Evolutionary conservation across 345 rosid species (phyloP).

Genomic region (Anacardium occidentale): DNA sequence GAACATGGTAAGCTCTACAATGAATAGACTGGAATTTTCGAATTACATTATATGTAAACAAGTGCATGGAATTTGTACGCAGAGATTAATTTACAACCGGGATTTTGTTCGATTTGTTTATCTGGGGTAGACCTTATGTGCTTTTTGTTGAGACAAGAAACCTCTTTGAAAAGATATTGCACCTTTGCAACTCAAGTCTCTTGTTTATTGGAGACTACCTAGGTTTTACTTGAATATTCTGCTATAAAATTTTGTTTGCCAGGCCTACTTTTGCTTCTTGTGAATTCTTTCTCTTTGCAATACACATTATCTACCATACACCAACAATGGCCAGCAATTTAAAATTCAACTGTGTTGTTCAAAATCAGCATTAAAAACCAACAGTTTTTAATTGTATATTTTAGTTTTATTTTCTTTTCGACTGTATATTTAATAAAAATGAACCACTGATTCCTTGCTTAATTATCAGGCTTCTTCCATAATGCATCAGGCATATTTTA

Average conservation of each 20-base stretch:
- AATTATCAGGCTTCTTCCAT: not conserved
- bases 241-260: not conserved
- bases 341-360: no score
- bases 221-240: not conserved
- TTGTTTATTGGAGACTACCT: not conserved
- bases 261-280: not conserved
- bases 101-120: constrained; percentile 15
- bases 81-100: not conserved
- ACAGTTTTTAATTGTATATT: not conserved
- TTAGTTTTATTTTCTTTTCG: no score
- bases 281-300: not conserved
- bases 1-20: constrained; percentile 18
- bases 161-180: not conserved
- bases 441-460: not conserved
- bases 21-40: not conserved
- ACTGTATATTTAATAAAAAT: no score
- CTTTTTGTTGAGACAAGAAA: not conserved
- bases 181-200: not conserved
- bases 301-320: no score
- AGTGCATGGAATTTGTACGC: not conserved
- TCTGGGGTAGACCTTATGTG: not conserved
- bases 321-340: no score
- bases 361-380: no score
- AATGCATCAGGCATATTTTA: not conserved
- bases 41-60: constrained; percentile 11